A percentile compares a stretch with the other conserved stretches of the same genome.
These are phyloP conservation scores for Boechera retrofracta DNA, from an alignment of 345 rosid genomes.

Conservation along the genomic window DNA sequence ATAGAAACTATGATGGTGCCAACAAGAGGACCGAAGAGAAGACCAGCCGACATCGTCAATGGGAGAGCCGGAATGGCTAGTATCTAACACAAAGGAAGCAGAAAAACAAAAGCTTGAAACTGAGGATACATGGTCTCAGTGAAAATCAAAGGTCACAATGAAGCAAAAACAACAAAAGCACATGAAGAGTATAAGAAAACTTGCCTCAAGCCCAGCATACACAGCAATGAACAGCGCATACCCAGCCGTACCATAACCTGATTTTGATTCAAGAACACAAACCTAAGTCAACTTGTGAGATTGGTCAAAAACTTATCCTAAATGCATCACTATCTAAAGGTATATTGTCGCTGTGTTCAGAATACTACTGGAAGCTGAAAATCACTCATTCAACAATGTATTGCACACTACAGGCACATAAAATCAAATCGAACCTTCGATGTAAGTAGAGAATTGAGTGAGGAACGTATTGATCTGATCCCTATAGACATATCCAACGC, in stretches of 20 bases:
- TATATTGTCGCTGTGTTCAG: background rate
- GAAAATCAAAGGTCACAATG: background rate
- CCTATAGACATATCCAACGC: constrained; percentile 74
- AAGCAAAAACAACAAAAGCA: constrained; percentile 9
- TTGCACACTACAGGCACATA: background rate
- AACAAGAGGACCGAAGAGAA: constrained; percentile 83
- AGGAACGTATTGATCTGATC: constrained; percentile 85
- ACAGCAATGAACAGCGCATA: constrained; percentile 92
- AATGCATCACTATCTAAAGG: background rate
- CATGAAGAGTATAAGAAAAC: constrained; percentile 27
- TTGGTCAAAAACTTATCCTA: constrained; percentile 15
- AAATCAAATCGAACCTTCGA: constrained; percentile 64
- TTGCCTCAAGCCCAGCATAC: constrained; percentile 94
- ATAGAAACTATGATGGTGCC: constrained; percentile 98
- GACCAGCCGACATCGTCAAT: constrained; percentile 98
- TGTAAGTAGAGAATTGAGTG: constrained; percentile 76
- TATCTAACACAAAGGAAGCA: constrained; percentile 52
- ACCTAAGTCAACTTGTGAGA: constrained; percentile 16
- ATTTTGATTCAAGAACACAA: constrained; percentile 33
- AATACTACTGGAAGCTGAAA: constrained; percentile 3
- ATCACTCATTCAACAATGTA: background rate
- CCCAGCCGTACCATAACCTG: constrained; percentile 97
- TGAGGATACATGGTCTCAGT: background rate
- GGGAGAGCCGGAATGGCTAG: constrained; percentile 97
- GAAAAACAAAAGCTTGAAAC: constrained; percentile 19